Base-by-base conservation (phyloP, 139 green algal genomes). In the Zygnema circumcarinatum region DNA sequence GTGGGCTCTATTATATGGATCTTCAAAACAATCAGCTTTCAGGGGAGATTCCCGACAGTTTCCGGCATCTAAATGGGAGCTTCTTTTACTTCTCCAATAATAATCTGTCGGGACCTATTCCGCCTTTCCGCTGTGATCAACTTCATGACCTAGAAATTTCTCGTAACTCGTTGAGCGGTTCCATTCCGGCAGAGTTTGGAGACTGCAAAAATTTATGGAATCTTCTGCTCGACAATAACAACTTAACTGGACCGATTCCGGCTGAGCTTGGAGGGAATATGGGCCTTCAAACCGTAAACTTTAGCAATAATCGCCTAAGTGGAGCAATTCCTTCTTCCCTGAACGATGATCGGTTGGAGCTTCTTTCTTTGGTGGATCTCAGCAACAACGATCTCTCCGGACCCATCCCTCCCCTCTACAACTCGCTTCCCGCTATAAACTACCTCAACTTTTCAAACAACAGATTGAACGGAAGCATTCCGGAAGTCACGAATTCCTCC, bases 21-120 rank as follows among this genome's bases (percentile, higher is more conserved):
- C n/a, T n/a, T n/a, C n/a, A n/a, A n/a, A 22, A 3, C 80, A 86
- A 86, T 67, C 54, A 38, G 54, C n/a, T 86, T 25, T 33, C 32
- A 32, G 80, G 80, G 11, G 74, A 22, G 36, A 87, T 87, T 39
- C 81, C 81, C 20, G 36, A 32, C 67, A 20, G 2, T 16, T 39
- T 86, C 76, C 38, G 32, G 47, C 0, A 29, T 29, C 76, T 83
- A 29, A 32, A 47, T 31, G 1, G 38, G 33, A 21, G 33, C 72
- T 79, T 79, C 72, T 35, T 79, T 32, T 35, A 52, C 11, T 35
- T 79, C 20, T 32, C 16, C 72, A 32, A 79, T 35, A 79, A 79
- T 35, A 20, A 22, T 16, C 72, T 79, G 33, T 32, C 16, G 16
- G 72, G 72, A 16, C 72, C 72, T 35, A 32, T 79, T 35, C 72